Base-by-base conservation (phyloP, 1,284 basidiomycete species). In the Boletus semigastroideus region DNA sequence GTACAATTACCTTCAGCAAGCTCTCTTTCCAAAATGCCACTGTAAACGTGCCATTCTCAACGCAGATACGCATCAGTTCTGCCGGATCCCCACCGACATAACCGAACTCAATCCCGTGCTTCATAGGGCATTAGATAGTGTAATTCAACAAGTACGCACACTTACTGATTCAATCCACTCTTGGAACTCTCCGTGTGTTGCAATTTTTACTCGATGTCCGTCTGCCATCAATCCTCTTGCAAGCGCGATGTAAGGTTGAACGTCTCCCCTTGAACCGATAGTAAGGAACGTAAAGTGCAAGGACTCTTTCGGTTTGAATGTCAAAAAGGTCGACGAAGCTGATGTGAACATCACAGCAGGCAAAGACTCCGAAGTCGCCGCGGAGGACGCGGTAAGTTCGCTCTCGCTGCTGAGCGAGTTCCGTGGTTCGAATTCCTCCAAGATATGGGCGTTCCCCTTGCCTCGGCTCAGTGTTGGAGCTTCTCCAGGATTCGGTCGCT, bases 11-110 rank as follows among this genome's bases (percentile, higher is more conserved):
- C 82, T 94, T 96, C 54, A 84, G 79, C 43, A 98, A 71, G 12
- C 87, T 89, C 67, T 98, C 96, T 65, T 88, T 94, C 63, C 98
- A 72, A 72, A 98, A 98, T 0, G 93, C 84, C 30, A 98, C 87
- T 0, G 96, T 97, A 67, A 98, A 98, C 57, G 90, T 97, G 53
- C 97, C 94, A 68, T 98, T 96, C 71, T 97, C 94, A 36, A 97
- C 88, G 67, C 94, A 97, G 57, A 97, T 92, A 42, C 87, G 80
- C 91, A 94, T 91, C 48, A 99, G 77, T 70, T 98, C 95, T 2
- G 95, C 94, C 4, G 96, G 96, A 69, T 99, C 97, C 17, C 97
- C 96, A 16, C 96, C 96, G 25, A 98, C 92, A 61, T 86, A 90
- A 10, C 86, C 86, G 68, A 92, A 98, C 62, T 94, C 94, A 60